These are phyloP conservation scores for Cladophialophora exuberans DNA, from an alignment of 2,329 filamentous ascomycete species.

Conservation along the genomic window DNA sequence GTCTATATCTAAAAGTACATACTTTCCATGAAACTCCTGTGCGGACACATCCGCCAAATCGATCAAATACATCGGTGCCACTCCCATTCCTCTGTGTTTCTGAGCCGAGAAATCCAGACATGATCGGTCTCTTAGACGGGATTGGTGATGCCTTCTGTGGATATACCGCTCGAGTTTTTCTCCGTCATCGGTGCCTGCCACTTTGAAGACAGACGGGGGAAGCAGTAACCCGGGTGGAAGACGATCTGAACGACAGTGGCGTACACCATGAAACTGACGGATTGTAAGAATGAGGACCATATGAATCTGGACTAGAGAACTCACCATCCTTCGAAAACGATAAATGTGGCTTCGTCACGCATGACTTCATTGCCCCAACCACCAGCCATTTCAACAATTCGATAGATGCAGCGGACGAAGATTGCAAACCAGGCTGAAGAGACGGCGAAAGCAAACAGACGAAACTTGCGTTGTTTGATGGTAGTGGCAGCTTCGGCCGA, in stretches of 20 bases:
- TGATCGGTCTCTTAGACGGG: neutral
- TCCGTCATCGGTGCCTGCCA: neutral
- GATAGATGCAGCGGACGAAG: constrained; percentile 52
- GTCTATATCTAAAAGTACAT: neutral
- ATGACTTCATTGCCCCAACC: constrained; percentile 52
- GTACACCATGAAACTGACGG: constrained; percentile 24
- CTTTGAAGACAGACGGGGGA: constrained; percentile 23
- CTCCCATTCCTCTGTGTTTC: no score
- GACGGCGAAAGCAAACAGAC: constrained; percentile 24
- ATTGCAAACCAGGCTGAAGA: constrained; percentile 45
- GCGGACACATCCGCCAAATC: neutral
- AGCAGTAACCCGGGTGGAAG: constrained; percentile 31
- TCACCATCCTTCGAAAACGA: constrained; percentile 51
- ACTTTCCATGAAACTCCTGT: neutral
- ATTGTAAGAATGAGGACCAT: neutral
- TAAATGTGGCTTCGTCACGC: constrained; percentile 53
- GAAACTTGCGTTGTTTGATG: constrained; percentile 24
- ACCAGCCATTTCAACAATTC: constrained; percentile 52
- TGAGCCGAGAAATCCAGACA: no score
- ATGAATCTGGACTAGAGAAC: constrained; percentile 6
- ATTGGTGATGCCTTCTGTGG: constrained; percentile 19
- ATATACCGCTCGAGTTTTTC: constrained; percentile 19
- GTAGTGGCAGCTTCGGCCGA: constrained; percentile 16
- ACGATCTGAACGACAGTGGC: constrained; percentile 25
- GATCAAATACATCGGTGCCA: neutral